A percentile compares a stretch with the other conserved stretches of the same genome.
phyloP scores from a whole-genome alignment of 768 basidiomycete genomes.

The Tricholoma sp. region DNA sequence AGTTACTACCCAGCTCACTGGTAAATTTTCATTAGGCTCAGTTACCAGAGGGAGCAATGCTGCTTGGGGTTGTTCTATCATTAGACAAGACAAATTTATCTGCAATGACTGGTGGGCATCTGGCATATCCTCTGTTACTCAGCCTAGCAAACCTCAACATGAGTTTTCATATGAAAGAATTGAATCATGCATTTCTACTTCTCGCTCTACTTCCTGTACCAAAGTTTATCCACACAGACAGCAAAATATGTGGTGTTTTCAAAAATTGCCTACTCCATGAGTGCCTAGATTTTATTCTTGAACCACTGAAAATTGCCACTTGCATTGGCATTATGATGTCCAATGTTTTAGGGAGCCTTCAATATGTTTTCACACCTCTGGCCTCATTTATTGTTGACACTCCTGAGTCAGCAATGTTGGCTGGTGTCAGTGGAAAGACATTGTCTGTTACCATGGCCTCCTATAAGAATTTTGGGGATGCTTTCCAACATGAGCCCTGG shows the following conservation, averaged over 20 bases:
- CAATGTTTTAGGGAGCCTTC: conserved; percentile 18
- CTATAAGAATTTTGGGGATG: conserved; percentile 25
- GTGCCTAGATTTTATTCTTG: conserved; percentile 25
- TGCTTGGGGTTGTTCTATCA: no score
- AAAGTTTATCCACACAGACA: no score
- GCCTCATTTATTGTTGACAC: conserved; percentile 22
- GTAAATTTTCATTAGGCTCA: no score
- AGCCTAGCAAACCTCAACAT: no score
- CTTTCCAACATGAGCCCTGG: conserved; percentile 19
- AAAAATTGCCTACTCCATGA: conserved; percentile 22
- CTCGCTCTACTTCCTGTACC: no score
- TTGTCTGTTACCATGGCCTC: conserved; percentile 26
- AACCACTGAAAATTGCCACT: no score
- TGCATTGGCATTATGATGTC: conserved; percentile 27
- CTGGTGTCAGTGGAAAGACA: conserved; percentile 22
- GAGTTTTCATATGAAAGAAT: conserved; percentile 10
- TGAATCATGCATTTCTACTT: no score
- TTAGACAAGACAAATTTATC: conserved; percentile 18
- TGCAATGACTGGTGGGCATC: conserved; percentile 13
- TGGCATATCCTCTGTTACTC: no score
- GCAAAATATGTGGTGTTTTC: conserved; percentile 17
- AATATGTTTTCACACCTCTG: conserved; percentile 23
- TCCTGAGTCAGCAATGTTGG: no score
- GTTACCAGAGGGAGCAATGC: no score
- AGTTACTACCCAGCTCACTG: no score